Evolutionary conservation across 495 filamentous ascomycete genomes (phyloP), one percentile per base, ranked within the genome.

Genomic region (Hamigera avellanea): DNA sequence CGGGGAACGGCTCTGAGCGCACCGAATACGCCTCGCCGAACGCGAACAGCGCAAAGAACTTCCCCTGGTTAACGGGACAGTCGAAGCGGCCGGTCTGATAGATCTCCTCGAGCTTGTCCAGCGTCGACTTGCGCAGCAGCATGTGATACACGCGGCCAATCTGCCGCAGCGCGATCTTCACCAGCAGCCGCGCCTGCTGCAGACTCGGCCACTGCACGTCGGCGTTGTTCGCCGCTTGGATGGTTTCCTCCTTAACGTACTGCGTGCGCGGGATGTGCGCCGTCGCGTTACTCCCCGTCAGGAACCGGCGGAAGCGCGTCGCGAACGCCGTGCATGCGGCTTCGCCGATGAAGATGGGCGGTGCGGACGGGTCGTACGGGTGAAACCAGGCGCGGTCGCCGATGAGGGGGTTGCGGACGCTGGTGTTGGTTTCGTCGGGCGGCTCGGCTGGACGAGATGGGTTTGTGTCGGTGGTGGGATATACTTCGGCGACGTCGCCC

Each of bases 291-390:
- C 53, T 56, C 0, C 57, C 59, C 10, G 61, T 62, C 15, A 68
- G 37, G 26, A 61, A 64, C 23, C 59, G 56, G 6, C 62, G 61
- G 41, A 66, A 61, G 10, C 61, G 57, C 1, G 64, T 68, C 5
- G 64, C 62, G 45, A 68, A 66, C 13, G 62, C 64, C 8, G 64
- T 64, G 28, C 62, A 64, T 17, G 62, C 62, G 16, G 61, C 64
- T 47, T 68, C 62, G 21, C 62, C 57, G 30, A 66, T 54, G 31
- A 62, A 64, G 23, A 68, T 61, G 12, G 64, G 64, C n/a, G 61
- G 62, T 30, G 56, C 54, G 0, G 62, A 59, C 1, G 62, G 52
- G 35, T 63, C 59, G 34, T 67, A 61, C 14, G 52, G 50, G 32
- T 66, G 59, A 39, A 66, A 64, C 64, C 62, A 66, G 19, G 61